A percentile compares a stretch with the other conserved stretches of the same genome.
phyloP scores from a whole-genome alignment of 2,329 filamentous ascomycete genomes.

The Scedosporium minutisporum region DNA sequence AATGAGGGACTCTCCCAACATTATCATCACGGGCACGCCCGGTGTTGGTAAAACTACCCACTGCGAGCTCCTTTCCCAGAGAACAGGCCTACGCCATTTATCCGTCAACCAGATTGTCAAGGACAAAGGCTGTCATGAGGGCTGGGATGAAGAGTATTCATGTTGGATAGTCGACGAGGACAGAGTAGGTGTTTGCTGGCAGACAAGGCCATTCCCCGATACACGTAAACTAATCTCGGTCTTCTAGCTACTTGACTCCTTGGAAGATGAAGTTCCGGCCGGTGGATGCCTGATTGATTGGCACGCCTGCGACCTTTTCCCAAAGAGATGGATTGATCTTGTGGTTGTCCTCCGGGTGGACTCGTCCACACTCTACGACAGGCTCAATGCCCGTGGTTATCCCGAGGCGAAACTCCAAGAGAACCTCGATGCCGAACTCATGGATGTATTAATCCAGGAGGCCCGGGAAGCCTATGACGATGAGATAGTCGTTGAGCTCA shows the following conservation, averaged over 20 bases:
- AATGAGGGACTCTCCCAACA: constrained; percentile 59
- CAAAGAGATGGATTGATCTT: constrained; percentile 86
- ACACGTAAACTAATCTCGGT: background rate
- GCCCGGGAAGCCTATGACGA: constrained; percentile 78
- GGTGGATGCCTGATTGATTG: constrained; percentile 92
- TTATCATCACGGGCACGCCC: constrained; percentile 90
- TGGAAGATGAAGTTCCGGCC: constrained; percentile 68
- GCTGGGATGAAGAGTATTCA: constrained; percentile 74
- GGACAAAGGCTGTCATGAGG: constrained; percentile 76
- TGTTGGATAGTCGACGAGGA: constrained; percentile 96
- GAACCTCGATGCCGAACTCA: constrained; percentile 95
- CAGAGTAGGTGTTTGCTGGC: constrained; percentile 47
- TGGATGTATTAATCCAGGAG: constrained; percentile 88
- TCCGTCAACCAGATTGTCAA: constrained; percentile 89
- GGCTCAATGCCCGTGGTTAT: constrained; percentile 73
- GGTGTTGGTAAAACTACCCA: constrained; percentile 95
- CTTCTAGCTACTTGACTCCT: constrained; percentile 67
- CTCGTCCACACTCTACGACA: constrained; percentile 73
- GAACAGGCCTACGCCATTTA: constrained; percentile 69
- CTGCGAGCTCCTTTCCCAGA: constrained; percentile 68
- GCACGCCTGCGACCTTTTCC: constrained; percentile 96
- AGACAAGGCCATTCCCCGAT: background rate
- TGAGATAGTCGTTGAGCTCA: constrained; percentile 81
- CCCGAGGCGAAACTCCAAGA: constrained; percentile 82
- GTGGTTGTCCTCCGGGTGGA: constrained; percentile 84